Evolutionary conservation across 116 monocot genomes (phyloP), one percentile per base, ranked within the genome.

Genomic region (Phalaenopsis hybrid): DNA sequence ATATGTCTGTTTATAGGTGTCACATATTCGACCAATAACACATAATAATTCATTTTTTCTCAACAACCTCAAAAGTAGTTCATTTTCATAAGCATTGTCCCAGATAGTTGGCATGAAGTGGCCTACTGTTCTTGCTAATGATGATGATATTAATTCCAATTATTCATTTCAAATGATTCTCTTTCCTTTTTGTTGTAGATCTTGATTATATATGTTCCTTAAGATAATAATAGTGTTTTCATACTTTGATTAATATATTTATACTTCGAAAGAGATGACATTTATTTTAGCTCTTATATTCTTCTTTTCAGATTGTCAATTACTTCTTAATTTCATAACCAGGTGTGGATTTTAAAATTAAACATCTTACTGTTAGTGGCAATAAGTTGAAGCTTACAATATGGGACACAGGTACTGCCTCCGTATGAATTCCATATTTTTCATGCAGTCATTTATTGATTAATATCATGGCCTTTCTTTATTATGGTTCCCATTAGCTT

Each of bases 341-440:
- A 93, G 93, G 93, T 75, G 90, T 93, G 80, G 93, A 93, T 86
- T 90, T 93, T 80, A 89, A 93, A 81, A 89, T 90, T 81, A 90
- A 90, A 82, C 82, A 82, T 81, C 87, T 93, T 61, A 89, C 68
- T 46, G 87, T 93, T 78, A 82, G 73, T 59, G 92, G 87, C 61
- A 93, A 93, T 81, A 93, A 87, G 80, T 86, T 93, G 74, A 93
- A 93, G 81, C 90, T 93, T 31, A 93, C 90, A 43, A 93, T 93
- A 79, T 93, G 93, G 93, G 93, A 93, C 80, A 93, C 93, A 34
- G 93, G 93, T 93, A 69, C 65, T 61, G 6, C 13, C n/a, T 51
- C 23, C 31, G 31, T 44, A 59, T 79, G 33, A 57, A 58, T 8
- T 57, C 37, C 23, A 75, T 79, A 18, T 0, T 15, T 75, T 44